Base-by-base conservation (phyloP, 345 rosid species). In the Combretum micranthum region DNA sequence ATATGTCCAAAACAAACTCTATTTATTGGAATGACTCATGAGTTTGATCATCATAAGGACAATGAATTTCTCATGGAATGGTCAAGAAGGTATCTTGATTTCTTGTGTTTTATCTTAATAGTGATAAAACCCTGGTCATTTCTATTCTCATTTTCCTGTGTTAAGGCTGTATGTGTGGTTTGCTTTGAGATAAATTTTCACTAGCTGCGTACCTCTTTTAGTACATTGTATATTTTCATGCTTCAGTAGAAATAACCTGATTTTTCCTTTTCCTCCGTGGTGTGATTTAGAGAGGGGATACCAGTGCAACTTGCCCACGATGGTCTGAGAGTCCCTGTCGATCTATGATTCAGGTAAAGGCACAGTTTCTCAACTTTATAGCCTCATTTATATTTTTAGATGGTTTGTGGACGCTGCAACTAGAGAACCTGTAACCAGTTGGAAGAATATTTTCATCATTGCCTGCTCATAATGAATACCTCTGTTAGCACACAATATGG, bases 1-100 rank as follows among this genome's bases (percentile, higher is more conserved):
- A 64, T 93, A 47, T 68, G 82, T 60, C 97, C 99, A 5, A 89
- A 85, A 70, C 80, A 61, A 59, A 96, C 95, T 69, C 84, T 89
- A 49, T 62, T 93, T 52, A 73, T 87, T n/a, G 97, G 99, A 62
- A 82, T 93, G 99, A 87, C 95, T 32, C 99, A 93, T 62, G 87
- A 85, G 63, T 89, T 89, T 68, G 96, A 93, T 72, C 97, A 93
- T 75, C 50, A 76, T 61, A 83, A 73, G 78, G 96, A 87, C 80
- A 89, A 89, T 50, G 85, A 79, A 55, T 83, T 75, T 72, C 83
- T 93, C 47, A 59, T 42, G 44, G 92, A 89, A 70, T 89, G 99
- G 99, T 89, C 97, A 47, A 53, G 67, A 62, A 83, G 97, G 97
- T 93, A 75, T 2, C 49, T 19, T 32, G 39, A 9, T 32, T 32